A percentile compares a stretch with the other conserved stretches of the same genome.
Conservation (phyloP, 2,329 filamentous ascomycete genomes). For the Diaporthe ampelina region DNA sequence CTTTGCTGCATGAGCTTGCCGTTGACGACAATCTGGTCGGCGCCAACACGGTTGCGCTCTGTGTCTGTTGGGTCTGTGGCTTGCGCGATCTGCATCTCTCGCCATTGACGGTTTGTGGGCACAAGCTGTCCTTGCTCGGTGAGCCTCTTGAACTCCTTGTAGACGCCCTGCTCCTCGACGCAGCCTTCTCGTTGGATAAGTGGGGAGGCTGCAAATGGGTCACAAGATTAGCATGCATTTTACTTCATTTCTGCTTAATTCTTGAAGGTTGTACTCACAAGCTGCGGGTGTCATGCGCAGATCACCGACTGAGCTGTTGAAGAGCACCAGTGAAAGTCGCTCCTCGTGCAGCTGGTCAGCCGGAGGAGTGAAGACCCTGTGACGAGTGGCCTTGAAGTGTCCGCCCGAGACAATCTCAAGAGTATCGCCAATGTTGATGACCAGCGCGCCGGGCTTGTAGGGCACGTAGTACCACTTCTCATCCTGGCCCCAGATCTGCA, state of each 20-base stretch:
- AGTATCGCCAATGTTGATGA: slow-evolving; percentile 63
- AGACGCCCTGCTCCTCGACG: slow-evolving; percentile 59
- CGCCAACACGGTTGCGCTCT: slow-evolving; percentile 56
- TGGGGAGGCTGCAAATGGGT: slow-evolving; percentile 44
- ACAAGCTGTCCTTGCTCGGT: slow-evolving; percentile 56
- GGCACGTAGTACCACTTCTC: slow-evolving; percentile 63
- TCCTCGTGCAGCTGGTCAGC: slow-evolving; percentile 56
- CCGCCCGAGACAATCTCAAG: slow-evolving; percentile 61
- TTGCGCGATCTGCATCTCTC: slow-evolving; percentile 63
- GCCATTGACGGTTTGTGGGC: slow-evolving; percentile 61
- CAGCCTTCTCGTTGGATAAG: slow-evolving; percentile 56
- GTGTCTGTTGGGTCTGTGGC: slow-evolving; percentile 58
- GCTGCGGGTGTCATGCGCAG: slow-evolving; percentile 57
- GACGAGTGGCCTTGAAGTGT: slow-evolving; percentile 61
- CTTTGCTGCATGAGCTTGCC: slow-evolving; percentile 61
- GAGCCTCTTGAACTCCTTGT: slow-evolving; percentile 59
- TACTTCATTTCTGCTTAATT: not conserved
- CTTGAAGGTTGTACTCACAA: slow-evolving; percentile 20
- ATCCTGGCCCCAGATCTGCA: slow-evolving; percentile 60
- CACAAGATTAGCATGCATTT: not conserved
- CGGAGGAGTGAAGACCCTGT: slow-evolving; percentile 59
- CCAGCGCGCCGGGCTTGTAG: slow-evolving; percentile 60
- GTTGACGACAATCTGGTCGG: slow-evolving; percentile 57
- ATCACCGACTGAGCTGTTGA: slow-evolving; percentile 61
- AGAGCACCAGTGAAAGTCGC: slow-evolving; percentile 58